These are phyloP conservation scores for Sindora glabra DNA, from an alignment of 306 rosid species.

Conservation along the genomic window DNA sequence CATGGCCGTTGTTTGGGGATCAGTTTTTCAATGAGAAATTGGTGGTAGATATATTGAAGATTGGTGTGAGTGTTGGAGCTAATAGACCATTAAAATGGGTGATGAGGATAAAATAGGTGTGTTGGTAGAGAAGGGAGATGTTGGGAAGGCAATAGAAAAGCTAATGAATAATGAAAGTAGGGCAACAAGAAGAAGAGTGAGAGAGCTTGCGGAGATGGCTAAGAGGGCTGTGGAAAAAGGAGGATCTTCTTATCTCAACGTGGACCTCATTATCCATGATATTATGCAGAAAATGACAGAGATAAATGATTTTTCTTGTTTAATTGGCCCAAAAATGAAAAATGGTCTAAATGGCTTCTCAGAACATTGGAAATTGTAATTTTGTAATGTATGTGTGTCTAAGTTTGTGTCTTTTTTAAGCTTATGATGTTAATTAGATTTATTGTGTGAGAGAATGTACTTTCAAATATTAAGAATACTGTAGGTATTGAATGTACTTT, in stretches of 20 bases:
- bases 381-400: too few species aligned
- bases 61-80: constrained; percentile 33
- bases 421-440: too few species aligned
- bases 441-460: too few species aligned
- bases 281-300: constrained; percentile 2
- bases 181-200: constrained; percentile 30
- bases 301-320: not conserved
- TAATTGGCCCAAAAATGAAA: too few species aligned
- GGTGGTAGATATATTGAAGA: constrained; percentile 24
- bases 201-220: constrained; percentile 25
- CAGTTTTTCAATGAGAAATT: constrained; percentile 47
- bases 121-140: constrained; percentile 19
- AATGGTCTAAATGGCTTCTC: too few species aligned
- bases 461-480: too few species aligned
- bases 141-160: constrained; percentile 34
- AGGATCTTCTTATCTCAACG: constrained; percentile 42
- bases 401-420: too few species aligned
- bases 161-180: constrained; percentile 33
- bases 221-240: constrained; percentile 30
- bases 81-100: constrained; percentile 17
- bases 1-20: constrained; percentile 60
- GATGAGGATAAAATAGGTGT: constrained; percentile 34
- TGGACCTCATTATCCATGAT: constrained; percentile 27
- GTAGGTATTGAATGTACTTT: too few species aligned
- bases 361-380: too few species aligned